Conservation (phyloP, 116 monocot species). For the Zostera marina region DNA sequence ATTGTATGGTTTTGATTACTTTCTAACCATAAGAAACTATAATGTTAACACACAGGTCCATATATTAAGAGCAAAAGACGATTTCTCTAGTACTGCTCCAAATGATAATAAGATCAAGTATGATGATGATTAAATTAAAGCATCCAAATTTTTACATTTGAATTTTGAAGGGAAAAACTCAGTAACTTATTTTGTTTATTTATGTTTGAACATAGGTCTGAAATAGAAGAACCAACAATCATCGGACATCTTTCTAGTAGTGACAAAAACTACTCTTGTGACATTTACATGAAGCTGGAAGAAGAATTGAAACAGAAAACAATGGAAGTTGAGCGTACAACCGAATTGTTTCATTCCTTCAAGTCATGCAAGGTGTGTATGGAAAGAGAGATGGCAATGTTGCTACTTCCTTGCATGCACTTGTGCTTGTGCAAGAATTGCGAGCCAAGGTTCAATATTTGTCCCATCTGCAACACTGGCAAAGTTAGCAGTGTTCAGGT, state of each 20-base stretch:
- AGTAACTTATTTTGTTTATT: no score
- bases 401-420: slow-evolving; percentile 33
- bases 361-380: slow-evolving; percentile 18
- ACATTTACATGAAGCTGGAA: background rate
- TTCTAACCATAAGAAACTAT: background rate
- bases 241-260: background rate
- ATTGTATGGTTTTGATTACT: background rate
- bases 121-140: background rate
- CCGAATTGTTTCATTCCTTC: background rate
- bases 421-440: slow-evolving; percentile 23
- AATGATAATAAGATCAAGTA: background rate
- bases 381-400: slow-evolving; percentile 9
- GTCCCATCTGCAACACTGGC: slow-evolving; percentile 15
- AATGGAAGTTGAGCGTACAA: background rate
- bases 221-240: background rate
- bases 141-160: background rate
- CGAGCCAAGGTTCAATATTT: slow-evolving; percentile 5
- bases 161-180: no score
- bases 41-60: no score
- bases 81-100: background rate
- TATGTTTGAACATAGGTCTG: no score
- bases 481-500: slow-evolving; percentile 6
- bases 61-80: background rate
- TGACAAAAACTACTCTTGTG: background rate
- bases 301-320: slow-evolving; percentile 1